Conservation (phyloP, 371 early-diverging fungal genomes). For the Mucor irregularis region DNA sequence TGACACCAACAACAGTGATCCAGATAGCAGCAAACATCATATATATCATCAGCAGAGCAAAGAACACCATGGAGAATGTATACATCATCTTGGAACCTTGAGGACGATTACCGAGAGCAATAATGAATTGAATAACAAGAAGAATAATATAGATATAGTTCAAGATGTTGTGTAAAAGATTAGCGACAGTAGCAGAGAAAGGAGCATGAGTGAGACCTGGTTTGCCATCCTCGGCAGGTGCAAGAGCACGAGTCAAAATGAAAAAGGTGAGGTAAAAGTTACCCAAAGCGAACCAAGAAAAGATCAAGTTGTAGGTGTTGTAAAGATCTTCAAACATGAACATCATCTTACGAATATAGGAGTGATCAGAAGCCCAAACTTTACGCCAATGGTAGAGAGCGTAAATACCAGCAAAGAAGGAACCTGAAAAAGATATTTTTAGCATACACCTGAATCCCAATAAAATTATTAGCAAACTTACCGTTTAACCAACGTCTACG, state of each 20-base stretch:
- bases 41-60: conserved; percentile 58
- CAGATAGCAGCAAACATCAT: conserved; percentile 58
- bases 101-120: conserved; percentile 80
- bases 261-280: conserved; percentile 83
- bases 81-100: conserved; percentile 60
- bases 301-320: conserved; percentile 60
- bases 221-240: conserved; percentile 19
- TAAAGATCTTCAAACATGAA: conserved; percentile 69
- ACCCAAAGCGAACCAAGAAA: conserved; percentile 75
- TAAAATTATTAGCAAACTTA: background rate
- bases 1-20: conserved; percentile 52
- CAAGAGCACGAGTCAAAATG: conserved; percentile 57
- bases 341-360: conserved; percentile 61
- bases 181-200: conserved; percentile 28
- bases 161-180: conserved; percentile 37
- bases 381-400: conserved; percentile 59
- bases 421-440: conserved; percentile 19
- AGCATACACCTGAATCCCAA: background rate
- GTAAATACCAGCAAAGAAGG: conserved; percentile 71
- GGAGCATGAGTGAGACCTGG: conserved; percentile 20
- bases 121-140: conserved; percentile 66
- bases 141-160: conserved; percentile 64
- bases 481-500: conserved; percentile 89
- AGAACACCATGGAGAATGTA: conserved; percentile 50
- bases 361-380: conserved; percentile 64